phyloP scores from a whole-genome alignment of 352 stramenopile species.

The Globisporangium spinosum region DNA sequence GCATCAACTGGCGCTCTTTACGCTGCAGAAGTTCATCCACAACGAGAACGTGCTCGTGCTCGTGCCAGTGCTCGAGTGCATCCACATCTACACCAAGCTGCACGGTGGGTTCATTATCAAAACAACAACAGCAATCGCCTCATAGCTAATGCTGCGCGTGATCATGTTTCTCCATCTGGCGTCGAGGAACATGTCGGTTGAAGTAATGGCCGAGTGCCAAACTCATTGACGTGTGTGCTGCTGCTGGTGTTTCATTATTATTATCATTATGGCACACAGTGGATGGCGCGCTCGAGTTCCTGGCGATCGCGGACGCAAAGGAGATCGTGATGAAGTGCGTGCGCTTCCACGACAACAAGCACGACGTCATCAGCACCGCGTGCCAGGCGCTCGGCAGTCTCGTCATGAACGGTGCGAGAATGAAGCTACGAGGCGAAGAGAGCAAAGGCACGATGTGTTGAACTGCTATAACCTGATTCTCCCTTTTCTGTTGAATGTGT shows the following conservation, averaged over 20 bases:
- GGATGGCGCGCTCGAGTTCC: slow-evolving; percentile 59
- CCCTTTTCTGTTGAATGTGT: neutral
- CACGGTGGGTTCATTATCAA: slow-evolving; percentile 31
- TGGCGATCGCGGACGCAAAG: slow-evolving; percentile 44
- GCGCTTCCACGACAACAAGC: slow-evolving; percentile 77
- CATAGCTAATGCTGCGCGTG: neutral
- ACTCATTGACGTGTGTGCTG: neutral
- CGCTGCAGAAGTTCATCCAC: slow-evolving; percentile 72
- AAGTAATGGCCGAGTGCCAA: neutral
- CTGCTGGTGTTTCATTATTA: neutral
- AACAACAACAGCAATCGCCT: neutral
- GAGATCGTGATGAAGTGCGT: slow-evolving; percentile 73
- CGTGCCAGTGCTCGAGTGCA: slow-evolving; percentile 57
- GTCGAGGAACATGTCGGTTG: neutral
- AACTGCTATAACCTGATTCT: too few relatives aligned
- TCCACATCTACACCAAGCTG: slow-evolving; percentile 71
- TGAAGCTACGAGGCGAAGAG: too few relatives aligned
- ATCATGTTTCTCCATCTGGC: slow-evolving; percentile 6
- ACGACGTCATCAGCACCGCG: slow-evolving; percentile 55
- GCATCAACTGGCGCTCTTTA: slow-evolving; percentile 67
- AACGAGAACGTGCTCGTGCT: slow-evolving; percentile 62
- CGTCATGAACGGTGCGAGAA: slow-evolving; percentile 60
- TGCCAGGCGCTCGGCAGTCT: slow-evolving; percentile 64
- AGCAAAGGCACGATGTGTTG: too few relatives aligned
- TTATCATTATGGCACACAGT: slow-evolving; percentile 25